phyloP scores from a whole-genome alignment of 345 rosid species.

The Euphorbia pulcherrima region DNA sequence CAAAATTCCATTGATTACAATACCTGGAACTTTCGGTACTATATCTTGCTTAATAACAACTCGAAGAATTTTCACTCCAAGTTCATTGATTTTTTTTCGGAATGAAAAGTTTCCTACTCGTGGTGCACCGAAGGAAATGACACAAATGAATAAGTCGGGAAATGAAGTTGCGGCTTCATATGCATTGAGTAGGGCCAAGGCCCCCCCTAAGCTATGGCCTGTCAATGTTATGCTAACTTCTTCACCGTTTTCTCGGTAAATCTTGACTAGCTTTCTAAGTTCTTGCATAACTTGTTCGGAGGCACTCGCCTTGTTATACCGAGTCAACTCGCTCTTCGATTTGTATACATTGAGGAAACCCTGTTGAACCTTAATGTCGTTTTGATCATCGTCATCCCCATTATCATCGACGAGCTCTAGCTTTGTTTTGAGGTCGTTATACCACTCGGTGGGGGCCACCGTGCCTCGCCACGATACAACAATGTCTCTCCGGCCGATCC shows the following conservation, averaged over 20 bases:
- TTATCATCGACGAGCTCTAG: constrained; percentile 30
- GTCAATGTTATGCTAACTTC: constrained; percentile 51
- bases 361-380: constrained; percentile 43
- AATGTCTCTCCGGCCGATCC: constrained; percentile 58
- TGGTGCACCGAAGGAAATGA: constrained; percentile 60
- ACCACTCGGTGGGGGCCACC: constrained; percentile 64
- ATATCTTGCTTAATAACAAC: constrained; percentile 55
- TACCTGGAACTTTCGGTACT: constrained; percentile 57
- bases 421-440: constrained; percentile 40
- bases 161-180: constrained; percentile 43
- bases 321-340: constrained; percentile 47
- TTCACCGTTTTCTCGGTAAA: constrained; percentile 42
- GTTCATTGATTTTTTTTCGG: constrained; percentile 38
- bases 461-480: constrained; percentile 68
- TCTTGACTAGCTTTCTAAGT: constrained; percentile 27
- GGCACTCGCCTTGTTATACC: constrained; percentile 52
- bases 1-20: constrained; percentile 42
- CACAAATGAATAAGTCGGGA: constrained; percentile 39
- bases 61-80: constrained; percentile 51
- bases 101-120: constrained; percentile 64
- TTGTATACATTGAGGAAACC: constrained; percentile 51
- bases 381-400: constrained; percentile 14
- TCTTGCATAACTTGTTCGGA: constrained; percentile 61
- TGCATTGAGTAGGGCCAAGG: constrained; percentile 55
- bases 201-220: constrained; percentile 65